phyloP scores from a whole-genome alignment of 805 yeast genomes.

The Komagataella ulmi region DNA sequence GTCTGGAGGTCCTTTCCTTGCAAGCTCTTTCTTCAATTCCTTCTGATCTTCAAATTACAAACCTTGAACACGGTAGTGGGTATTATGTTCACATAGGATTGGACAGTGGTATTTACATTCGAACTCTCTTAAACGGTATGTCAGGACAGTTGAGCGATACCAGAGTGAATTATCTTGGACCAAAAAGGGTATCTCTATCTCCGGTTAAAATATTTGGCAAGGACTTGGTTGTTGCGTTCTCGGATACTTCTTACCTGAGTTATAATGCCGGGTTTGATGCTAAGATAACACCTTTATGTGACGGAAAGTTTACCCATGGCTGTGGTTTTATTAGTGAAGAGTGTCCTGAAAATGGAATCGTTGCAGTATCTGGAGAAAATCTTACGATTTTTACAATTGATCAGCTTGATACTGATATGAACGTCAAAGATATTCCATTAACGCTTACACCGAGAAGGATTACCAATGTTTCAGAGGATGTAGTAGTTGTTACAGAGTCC shows the following conservation, averaged over 20 bases:
- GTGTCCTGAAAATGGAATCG: conserved; percentile 40
- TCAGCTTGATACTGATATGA: conserved; percentile 17
- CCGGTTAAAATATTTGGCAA: conserved; percentile 17
- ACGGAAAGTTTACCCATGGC: conserved; percentile 28
- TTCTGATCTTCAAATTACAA: conserved; percentile 19
- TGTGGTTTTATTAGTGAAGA: conserved; percentile 53
- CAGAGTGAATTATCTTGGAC: conserved; percentile 61
- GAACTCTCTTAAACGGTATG: conserved; percentile 39
- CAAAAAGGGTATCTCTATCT: conserved; percentile 42
- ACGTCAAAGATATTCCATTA: conserved; percentile 26
- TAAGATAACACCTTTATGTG: conserved; percentile 33
- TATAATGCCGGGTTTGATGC: conserved; percentile 21
- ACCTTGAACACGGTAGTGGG: conserved; percentile 13
- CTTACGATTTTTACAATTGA: conserved; percentile 46
- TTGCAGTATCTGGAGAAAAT: conserved; percentile 41
- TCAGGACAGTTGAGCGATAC: conserved; percentile 57
- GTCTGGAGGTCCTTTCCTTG: conserved; percentile 46
- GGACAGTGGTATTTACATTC: conserved; percentile 69
- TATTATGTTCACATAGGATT: conserved; percentile 62
- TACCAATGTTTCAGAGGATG: background rate
- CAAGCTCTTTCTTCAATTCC: conserved; percentile 54
- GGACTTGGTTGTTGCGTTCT: conserved; percentile 31
- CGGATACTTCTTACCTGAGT: conserved; percentile 45
- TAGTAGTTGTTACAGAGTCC: conserved; percentile 27
- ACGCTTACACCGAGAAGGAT: conserved; percentile 36